These are phyloP conservation scores for Apostasia ramifera DNA, from an alignment of 106 monocot genomes.

Conservation along the genomic window DNA sequence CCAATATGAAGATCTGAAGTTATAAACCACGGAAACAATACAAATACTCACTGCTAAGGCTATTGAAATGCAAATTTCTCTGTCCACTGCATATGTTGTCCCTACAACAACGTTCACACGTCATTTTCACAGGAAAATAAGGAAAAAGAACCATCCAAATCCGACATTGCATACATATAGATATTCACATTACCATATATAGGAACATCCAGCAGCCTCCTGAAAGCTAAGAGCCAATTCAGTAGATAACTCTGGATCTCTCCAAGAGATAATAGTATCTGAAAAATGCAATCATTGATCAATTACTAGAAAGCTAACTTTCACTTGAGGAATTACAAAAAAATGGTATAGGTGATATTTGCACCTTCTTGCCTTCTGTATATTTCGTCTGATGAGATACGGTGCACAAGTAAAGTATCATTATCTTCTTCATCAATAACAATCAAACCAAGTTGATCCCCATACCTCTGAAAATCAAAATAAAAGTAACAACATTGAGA, in stretches of 20 bases:
- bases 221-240: slow-evolving; percentile 97
- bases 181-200: slow-evolving; percentile 58
- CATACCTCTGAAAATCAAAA: slow-evolving; percentile 47
- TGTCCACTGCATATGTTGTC: slow-evolving; percentile 77
- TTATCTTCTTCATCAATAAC: slow-evolving; percentile 94
- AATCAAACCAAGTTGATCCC: slow-evolving; percentile 70
- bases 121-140: neutral
- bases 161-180: neutral
- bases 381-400: slow-evolving; percentile 76
- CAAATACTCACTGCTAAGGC: slow-evolving; percentile 56
- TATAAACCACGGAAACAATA: neutral
- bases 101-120: slow-evolving; percentile 26
- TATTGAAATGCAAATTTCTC: slow-evolving; percentile 69
- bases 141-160: slow-evolving; percentile 3
- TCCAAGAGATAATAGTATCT: slow-evolving; percentile 98
- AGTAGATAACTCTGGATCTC: slow-evolving; percentile 62
- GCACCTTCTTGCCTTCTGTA: slow-evolving; percentile 93
- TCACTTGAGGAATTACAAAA: neutral
- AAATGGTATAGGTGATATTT: neutral
- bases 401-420: slow-evolving; percentile 70
- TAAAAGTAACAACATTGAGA: too few species aligned
- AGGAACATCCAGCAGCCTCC: slow-evolving; percentile 87
- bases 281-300: slow-evolving; percentile 10
- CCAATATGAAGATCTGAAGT: too few species aligned
- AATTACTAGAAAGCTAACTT: neutral